Evolutionary conservation across 768 basidiomycete genomes (phyloP).

Genomic region (Tremella fuciformis): DNA sequence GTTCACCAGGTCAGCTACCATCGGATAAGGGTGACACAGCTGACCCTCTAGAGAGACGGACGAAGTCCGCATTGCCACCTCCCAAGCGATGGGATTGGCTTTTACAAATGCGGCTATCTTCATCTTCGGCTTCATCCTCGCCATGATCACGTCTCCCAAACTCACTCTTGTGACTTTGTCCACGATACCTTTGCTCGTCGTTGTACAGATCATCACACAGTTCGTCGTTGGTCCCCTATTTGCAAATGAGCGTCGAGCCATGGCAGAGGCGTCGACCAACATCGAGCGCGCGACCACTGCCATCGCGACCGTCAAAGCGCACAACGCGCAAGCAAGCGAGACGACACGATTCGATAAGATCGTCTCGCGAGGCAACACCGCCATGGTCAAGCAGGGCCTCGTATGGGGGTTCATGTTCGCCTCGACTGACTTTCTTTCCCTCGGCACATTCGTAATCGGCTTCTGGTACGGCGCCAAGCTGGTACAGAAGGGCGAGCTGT

Average conservation of each 20-base stretch:
- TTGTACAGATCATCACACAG: constrained; percentile 76
- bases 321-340: constrained; percentile 70
- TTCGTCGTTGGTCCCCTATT: constrained; percentile 66
- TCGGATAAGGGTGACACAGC: background rate
- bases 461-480: constrained; percentile 94
- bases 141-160: constrained; percentile 72
- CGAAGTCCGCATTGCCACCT: constrained; percentile 80
- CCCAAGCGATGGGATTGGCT: constrained; percentile 71
- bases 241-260: constrained; percentile 63
- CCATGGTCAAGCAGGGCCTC: constrained; percentile 60
- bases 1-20: constrained; percentile 67
- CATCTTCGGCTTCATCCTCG: constrained; percentile 74
- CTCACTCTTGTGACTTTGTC: constrained; percentile 90
- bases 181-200: constrained; percentile 74
- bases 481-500: constrained; percentile 70
- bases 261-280: constrained; percentile 70
- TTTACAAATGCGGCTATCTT: constrained; percentile 79
- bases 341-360: constrained; percentile 57
- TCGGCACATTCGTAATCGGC: constrained; percentile 91
- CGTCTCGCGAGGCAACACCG: constrained; percentile 55
- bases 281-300: constrained; percentile 69
- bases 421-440: constrained; percentile 72
- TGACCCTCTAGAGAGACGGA: constrained; percentile 73
- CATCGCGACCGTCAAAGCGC: constrained; percentile 88
- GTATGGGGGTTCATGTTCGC: constrained; percentile 75